phyloP scores from a whole-genome alignment of 441 rosid species.

The Pelargonium exstipulatum region DNA sequence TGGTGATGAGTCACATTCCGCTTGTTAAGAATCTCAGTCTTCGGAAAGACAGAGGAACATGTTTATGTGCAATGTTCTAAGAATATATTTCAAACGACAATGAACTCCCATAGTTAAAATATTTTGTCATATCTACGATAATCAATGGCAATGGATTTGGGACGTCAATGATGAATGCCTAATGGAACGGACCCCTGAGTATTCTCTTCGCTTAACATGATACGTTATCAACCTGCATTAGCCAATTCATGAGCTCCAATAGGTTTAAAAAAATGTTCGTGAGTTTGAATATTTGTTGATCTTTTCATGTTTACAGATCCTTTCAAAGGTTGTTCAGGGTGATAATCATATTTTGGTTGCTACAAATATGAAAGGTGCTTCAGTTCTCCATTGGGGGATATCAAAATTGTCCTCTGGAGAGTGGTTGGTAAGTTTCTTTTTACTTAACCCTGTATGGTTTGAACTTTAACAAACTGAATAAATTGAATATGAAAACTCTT shows the following conservation, averaged over 20 bases:
- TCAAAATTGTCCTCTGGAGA: slow-evolving; percentile 46
- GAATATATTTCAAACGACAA: not conserved
- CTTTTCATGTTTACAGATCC: slow-evolving; percentile 32
- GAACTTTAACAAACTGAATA: slow-evolving; percentile 1
- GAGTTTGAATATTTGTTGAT: slow-evolving; percentile 5
- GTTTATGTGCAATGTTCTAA: not conserved
- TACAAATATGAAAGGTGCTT: slow-evolving; percentile 42
- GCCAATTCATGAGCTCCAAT: slow-evolving; percentile 1
- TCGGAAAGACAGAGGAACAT: not conserved
- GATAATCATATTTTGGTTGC: slow-evolving; percentile 46
- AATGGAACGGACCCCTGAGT: not conserved
- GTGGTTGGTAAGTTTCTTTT: slow-evolving; percentile 49
- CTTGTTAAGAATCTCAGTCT: not conserved
- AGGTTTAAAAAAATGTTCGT: not conserved
- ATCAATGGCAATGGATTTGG: not conserved
- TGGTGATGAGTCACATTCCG: slow-evolving; percentile 1
- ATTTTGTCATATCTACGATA: not conserved
- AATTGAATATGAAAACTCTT: not conserved
- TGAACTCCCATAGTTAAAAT: not conserved
- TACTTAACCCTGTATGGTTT: slow-evolving; percentile 15
- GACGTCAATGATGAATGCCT: not conserved
- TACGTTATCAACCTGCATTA: not conserved
- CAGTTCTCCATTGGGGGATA: slow-evolving; percentile 61
- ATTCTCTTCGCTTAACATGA: not conserved
- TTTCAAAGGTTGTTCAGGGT: slow-evolving; percentile 32